A percentile compares a stretch with the other conserved stretches of the same genome.
Conservation (phyloP, 129 eudicot genomes). For the Centrapalus pauciflorus region DNA sequence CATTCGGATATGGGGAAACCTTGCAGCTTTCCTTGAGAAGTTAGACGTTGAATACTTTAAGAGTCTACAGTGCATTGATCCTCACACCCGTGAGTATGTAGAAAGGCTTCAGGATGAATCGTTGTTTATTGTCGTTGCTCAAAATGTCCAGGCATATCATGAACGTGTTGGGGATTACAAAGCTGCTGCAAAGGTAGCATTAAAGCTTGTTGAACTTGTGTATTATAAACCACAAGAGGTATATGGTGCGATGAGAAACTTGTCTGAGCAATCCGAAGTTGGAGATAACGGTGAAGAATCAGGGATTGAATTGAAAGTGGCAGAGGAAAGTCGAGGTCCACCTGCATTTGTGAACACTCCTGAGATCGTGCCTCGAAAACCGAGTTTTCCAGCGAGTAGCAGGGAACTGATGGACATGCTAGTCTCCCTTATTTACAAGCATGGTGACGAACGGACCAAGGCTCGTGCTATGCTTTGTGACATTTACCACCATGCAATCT, state of each 20-base stretch:
- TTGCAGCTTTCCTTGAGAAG: slow-evolving; percentile 85
- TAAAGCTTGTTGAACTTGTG: slow-evolving; percentile 80
- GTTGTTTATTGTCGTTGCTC: slow-evolving; percentile 70
- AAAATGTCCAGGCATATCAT: slow-evolving; percentile 73
- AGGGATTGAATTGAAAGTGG: slow-evolving; percentile 38
- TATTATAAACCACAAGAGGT: slow-evolving; percentile 92
- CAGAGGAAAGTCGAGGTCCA: slow-evolving; percentile 50
- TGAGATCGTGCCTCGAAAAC: slow-evolving; percentile 67
- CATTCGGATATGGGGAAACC: slow-evolving; percentile 84
- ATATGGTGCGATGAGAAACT: slow-evolving; percentile 77
- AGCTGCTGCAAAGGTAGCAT: slow-evolving; percentile 81
- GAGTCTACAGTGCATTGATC: slow-evolving; percentile 88
- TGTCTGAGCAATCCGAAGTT: slow-evolving; percentile 55
- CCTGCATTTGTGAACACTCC: slow-evolving; percentile 64
- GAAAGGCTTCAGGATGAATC: slow-evolving; percentile 93
- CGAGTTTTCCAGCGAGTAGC: slow-evolving; percentile 69
- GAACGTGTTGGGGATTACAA: slow-evolving; percentile 68
- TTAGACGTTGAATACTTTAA: slow-evolving; percentile 80
- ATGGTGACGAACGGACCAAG: slow-evolving; percentile 92
- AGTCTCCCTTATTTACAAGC: slow-evolving; percentile 79
- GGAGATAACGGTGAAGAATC: slow-evolving; percentile 35
- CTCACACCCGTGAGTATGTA: slow-evolving; percentile 89
- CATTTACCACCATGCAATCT: slow-evolving; percentile 82
- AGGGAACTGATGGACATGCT: slow-evolving; percentile 74
- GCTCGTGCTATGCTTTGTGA: slow-evolving; percentile 99